These are phyloP conservation scores for Fusarium chaquense DNA, from an alignment of 2,329 filamentous ascomycete genomes.

Conservation along the genomic window DNA sequence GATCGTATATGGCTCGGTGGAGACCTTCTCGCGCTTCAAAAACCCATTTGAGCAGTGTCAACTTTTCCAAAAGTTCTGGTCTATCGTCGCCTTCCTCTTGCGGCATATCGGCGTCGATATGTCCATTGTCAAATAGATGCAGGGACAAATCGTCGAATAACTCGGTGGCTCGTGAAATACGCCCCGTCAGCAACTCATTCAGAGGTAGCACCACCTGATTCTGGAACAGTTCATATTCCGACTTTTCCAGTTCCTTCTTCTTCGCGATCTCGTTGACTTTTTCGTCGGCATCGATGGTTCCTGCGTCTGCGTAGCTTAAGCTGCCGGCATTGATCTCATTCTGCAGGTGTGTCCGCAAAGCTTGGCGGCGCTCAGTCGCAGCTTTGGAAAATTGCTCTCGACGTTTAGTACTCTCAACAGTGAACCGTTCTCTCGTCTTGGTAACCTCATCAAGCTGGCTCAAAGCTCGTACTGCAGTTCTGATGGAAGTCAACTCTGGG, in stretches of 20 bases:
- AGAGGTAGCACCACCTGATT: slow-evolving; percentile 84
- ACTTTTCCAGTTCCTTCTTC: slow-evolving; percentile 79
- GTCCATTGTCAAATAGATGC: slow-evolving; percentile 75
- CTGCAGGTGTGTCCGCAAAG: slow-evolving; percentile 80
- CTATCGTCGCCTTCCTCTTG: slow-evolving; percentile 97
- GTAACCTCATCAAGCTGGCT: slow-evolving; percentile 80
- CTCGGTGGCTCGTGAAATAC: slow-evolving; percentile 78
- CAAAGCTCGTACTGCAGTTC: slow-evolving; percentile 78
- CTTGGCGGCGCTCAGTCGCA: slow-evolving; percentile 66
- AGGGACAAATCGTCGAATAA: slow-evolving; percentile 82
- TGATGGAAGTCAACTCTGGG: slow-evolving; percentile 84
- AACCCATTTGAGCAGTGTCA: slow-evolving; percentile 96
- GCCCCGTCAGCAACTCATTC: slow-evolving; percentile 81
- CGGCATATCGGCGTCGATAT: slow-evolving; percentile 79
- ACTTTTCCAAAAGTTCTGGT: slow-evolving; percentile 91
- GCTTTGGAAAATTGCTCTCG: slow-evolving; percentile 66
- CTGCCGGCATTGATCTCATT: slow-evolving; percentile 81
- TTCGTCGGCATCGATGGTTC: slow-evolving; percentile 81
- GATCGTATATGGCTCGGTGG: slow-evolving; percentile 85
- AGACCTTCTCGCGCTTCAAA: slow-evolving; percentile 93
- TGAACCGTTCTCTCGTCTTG: slow-evolving; percentile 73
- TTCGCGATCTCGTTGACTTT: slow-evolving; percentile 76
- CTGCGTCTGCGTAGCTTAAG: slow-evolving; percentile 86
- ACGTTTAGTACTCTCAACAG: slow-evolving; percentile 67
- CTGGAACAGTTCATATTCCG: slow-evolving; percentile 87